Conservation (phyloP, 2,329 filamentous ascomycete species). For the Allantophomopsis cytisporea region DNA sequence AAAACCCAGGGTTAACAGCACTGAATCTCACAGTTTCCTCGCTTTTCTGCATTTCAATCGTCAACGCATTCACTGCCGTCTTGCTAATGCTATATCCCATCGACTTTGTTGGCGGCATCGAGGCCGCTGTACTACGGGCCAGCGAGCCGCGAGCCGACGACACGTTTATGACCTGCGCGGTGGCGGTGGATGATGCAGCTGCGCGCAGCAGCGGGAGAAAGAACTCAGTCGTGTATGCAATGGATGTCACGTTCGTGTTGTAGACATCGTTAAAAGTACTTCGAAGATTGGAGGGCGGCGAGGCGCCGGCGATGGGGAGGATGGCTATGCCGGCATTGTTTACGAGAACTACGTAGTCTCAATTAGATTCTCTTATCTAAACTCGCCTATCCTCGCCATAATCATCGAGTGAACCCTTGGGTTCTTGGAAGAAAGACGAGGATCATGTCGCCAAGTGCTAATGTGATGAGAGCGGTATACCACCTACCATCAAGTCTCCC, state of each 20-base stretch:
- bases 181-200: constrained; percentile 1
- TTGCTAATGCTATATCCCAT: constrained; percentile 22
- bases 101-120: constrained; percentile 15
- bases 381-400: too few species aligned
- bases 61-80: constrained; percentile 22
- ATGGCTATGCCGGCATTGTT: constrained; percentile 24
- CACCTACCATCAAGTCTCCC: background rate
- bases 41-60: constrained; percentile 13
- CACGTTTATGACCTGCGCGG: constrained; percentile 19
- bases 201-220: constrained; percentile 16
- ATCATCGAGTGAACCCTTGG: too few species aligned
- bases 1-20: constrained; percentile 9
- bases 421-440: too few species aligned
- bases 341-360: constrained; percentile 17
- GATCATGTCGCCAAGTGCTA: background rate
- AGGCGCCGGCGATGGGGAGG: constrained; percentile 6
- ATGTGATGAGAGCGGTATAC: background rate
- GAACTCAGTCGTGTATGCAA: constrained; percentile 20
- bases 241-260: constrained; percentile 29
- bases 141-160: constrained; percentile 17
- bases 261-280: constrained; percentile 18
- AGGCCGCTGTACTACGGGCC: constrained; percentile 7
- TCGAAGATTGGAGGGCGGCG: constrained; percentile 18
- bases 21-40: constrained; percentile 12
- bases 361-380: background rate